Evolutionary conservation across 768 basidiomycete genomes (phyloP).

Genomic region (Exidia glandulosa): DNA sequence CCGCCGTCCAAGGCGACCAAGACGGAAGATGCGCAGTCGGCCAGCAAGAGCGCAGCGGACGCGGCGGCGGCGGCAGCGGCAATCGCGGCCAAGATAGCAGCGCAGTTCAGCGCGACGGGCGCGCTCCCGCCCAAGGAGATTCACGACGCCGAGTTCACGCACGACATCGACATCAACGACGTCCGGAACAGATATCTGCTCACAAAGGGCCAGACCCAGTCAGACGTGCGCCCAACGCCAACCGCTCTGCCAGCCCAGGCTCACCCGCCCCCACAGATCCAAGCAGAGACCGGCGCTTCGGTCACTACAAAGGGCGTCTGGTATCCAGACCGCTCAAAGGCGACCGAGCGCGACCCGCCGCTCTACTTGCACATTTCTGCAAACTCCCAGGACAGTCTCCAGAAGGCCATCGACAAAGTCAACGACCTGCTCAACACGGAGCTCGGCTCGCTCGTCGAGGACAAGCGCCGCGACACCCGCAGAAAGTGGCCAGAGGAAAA

Average conservation of each 20-base stretch:
- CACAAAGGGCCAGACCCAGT: slow-evolving; percentile 87
- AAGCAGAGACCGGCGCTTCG: slow-evolving; percentile 85
- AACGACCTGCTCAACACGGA: slow-evolving; percentile 65
- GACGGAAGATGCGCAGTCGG: slow-evolving; percentile 29
- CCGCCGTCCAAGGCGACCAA: slow-evolving; percentile 30
- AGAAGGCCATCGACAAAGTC: slow-evolving; percentile 57
- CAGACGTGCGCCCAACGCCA: slow-evolving; percentile 67
- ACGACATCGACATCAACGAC: slow-evolving; percentile 97
- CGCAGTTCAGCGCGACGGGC: slow-evolving; percentile 49
- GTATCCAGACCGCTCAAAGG: slow-evolving; percentile 89
- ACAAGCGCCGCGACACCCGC: slow-evolving; percentile 50
- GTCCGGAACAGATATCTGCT: slow-evolving; percentile 88
- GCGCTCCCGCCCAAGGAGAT: slow-evolving; percentile 40
- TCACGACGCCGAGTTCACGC: slow-evolving; percentile 70
- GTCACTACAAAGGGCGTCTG: slow-evolving; percentile 90
- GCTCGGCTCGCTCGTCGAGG: slow-evolving; percentile 71
- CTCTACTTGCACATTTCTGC: slow-evolving; percentile 91
- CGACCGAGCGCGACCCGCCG: slow-evolving; percentile 86
- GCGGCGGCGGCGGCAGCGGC: slow-evolving; percentile 73
- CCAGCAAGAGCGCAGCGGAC: slow-evolving; percentile 48
- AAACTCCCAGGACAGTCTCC: slow-evolving; percentile 48
- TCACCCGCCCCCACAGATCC: slow-evolving; percentile 42
- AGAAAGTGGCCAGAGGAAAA: slow-evolving; percentile 99
- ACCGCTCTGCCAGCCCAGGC: not conserved
- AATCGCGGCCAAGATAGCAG: slow-evolving; percentile 92